phyloP scores from a whole-genome alignment of 768 basidiomycete species.

The Pleurotus platypus region DNA sequence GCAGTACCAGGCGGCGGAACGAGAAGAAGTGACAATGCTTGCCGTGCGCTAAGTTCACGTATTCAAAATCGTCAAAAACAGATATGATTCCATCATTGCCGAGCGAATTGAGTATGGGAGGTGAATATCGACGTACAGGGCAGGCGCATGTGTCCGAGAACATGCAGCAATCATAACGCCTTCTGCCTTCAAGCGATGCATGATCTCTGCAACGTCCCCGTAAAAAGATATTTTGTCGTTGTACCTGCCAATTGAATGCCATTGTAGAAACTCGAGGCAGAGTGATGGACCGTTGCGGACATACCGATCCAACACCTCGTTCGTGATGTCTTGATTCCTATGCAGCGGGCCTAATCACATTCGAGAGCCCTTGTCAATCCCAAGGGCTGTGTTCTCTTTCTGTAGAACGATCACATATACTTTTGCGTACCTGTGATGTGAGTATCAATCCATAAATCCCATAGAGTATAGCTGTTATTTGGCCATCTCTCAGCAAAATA shows the following conservation, averaged over 20 bases:
- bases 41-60: constrained; percentile 38
- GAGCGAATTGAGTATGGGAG: neutral
- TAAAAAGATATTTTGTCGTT: constrained; percentile 66
- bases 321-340: constrained; percentile 38
- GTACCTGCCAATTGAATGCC: constrained; percentile 31
- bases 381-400: neutral
- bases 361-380: neutral
- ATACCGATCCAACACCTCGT: constrained; percentile 50
- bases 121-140: constrained; percentile 46
- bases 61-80: neutral
- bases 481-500: neutral
- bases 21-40: constrained; percentile 65
- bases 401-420: neutral
- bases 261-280: neutral
- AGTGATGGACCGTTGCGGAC: constrained; percentile 2
- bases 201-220: constrained; percentile 68
- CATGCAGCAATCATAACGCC: constrained; percentile 64
- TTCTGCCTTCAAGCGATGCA: constrained; percentile 50
- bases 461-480: constrained; percentile 68
- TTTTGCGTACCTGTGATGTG: constrained; percentile 51
- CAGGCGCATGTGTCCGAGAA: constrained; percentile 67
- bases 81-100: no score
- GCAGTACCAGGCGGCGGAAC: constrained; percentile 34
- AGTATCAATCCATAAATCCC: constrained; percentile 86
- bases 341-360: constrained; percentile 44